Percentiles rank a stretch among this genome's conserved stretches.
Evolutionary conservation across 2,329 filamentous ascomycete species (phyloP).

Genomic region (Trichoderma endophyticum): DNA sequence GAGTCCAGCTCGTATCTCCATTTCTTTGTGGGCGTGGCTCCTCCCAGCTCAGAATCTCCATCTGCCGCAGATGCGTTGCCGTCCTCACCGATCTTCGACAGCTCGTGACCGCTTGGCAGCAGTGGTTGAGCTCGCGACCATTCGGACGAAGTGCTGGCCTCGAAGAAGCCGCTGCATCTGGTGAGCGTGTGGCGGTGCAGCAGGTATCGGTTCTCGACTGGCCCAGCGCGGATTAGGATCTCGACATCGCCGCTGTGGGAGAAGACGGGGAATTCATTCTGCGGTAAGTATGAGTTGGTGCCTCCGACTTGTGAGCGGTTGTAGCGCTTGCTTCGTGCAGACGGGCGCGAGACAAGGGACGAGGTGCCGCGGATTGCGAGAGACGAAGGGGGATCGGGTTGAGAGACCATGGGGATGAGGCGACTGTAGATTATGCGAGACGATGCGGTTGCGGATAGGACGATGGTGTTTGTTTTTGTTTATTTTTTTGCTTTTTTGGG

Average conservation of each 20-base stretch:
- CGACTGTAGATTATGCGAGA: slow-evolving; percentile 5
- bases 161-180: slow-evolving; percentile 91
- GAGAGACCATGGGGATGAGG: slow-evolving; percentile 56
- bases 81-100: slow-evolving; percentile 54
- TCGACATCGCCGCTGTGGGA: slow-evolving; percentile 89
- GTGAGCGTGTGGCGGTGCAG: slow-evolving; percentile 83
- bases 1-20: slow-evolving; percentile 90
- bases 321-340: slow-evolving; percentile 64
- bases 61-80: slow-evolving; percentile 28
- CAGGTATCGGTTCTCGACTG: slow-evolving; percentile 72
- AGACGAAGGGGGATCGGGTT: slow-evolving; percentile 51
- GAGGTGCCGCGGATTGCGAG: slow-evolving; percentile 54
- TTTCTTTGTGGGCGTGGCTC: slow-evolving; percentile 42
- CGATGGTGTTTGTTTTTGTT: neutral
- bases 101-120: slow-evolving; percentile 38
- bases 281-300: slow-evolving; percentile 60
- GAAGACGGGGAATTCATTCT: slow-evolving; percentile 93
- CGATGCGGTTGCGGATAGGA: neutral
- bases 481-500: neutral
- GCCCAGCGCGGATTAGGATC: slow-evolving; percentile 67
- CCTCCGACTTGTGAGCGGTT: slow-evolving; percentile 79
- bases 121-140: slow-evolving; percentile 51
- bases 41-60: slow-evolving; percentile 18
- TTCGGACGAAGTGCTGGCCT: slow-evolving; percentile 76
- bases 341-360: slow-evolving; percentile 62